A percentile compares a stretch with the other conserved stretches of the same genome.
Evolutionary conservation across 495 filamentous ascomycete species (phyloP).

Genomic region (Talaromyces liani): DNA sequence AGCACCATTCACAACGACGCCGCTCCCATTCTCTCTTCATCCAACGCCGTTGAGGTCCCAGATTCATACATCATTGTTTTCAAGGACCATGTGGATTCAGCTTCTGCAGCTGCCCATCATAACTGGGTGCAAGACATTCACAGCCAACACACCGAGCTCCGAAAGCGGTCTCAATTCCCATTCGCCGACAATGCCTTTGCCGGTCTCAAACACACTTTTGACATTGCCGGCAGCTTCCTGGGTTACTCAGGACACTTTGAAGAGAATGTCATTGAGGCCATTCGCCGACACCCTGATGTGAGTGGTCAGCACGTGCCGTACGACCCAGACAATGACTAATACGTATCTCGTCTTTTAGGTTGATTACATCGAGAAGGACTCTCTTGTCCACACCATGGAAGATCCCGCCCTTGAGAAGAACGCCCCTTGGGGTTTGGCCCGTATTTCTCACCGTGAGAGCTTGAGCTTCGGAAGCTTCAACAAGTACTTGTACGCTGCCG

Average conservation of each 20-base stretch:
- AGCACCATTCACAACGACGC: conserved; percentile 78
- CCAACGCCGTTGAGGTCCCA: conserved; percentile 66
- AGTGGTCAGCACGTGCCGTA: conserved; percentile 35
- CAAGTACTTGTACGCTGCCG: conserved; percentile 89
- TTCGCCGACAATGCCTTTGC: conserved; percentile 63
- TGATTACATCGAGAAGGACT: conserved; percentile 93
- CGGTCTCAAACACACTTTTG: conserved; percentile 92
- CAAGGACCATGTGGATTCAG: conserved; percentile 81
- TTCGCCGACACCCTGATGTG: conserved; percentile 95
- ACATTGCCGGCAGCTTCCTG: conserved; percentile 73
- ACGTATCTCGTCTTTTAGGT: conserved; percentile 50
- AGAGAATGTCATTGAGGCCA: conserved; percentile 83
- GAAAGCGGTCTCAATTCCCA: conserved; percentile 79
- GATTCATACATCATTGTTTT: conserved; percentile 97
- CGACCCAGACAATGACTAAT: not conserved
- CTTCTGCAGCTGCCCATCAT: conserved; percentile 67
- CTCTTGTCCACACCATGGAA: conserved; percentile 73
- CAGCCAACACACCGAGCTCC: conserved; percentile 64
- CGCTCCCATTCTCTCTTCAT: conserved; percentile 81
- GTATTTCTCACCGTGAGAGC: conserved; percentile 88
- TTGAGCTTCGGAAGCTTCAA: conserved; percentile 90
- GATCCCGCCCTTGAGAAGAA: conserved; percentile 66
- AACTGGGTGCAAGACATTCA: conserved; percentile 89
- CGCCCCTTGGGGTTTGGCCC: conserved; percentile 94
- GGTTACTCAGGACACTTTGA: conserved; percentile 97